Conservation (phyloP, 768 basidiomycete genomes). For the Coprinellus aureogranulatus region DNA sequence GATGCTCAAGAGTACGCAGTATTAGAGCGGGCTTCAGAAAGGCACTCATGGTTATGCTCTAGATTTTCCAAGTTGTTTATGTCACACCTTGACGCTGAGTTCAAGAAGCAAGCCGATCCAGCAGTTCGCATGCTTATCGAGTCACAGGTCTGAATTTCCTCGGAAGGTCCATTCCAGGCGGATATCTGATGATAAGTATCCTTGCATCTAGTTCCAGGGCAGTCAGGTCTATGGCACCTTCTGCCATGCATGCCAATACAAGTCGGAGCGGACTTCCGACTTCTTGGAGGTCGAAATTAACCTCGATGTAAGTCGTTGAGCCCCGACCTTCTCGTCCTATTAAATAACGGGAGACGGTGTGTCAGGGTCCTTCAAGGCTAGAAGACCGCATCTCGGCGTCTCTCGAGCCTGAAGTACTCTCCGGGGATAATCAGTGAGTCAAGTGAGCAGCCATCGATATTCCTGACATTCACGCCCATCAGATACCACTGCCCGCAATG, state of each 20-base stretch:
- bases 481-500: slow-evolving; percentile 85
- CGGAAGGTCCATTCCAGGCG: too few species aligned
- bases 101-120: slow-evolving; percentile 72
- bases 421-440: slow-evolving; percentile 80
- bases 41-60: slow-evolving; percentile 1
- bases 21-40: slow-evolving; percentile 4
- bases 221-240: slow-evolving; percentile 75
- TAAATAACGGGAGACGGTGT: neutral
- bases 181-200: neutral
- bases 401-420: slow-evolving; percentile 67
- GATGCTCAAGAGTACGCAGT: slow-evolving; percentile 88
- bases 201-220: slow-evolving; percentile 73
- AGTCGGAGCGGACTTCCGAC: slow-evolving; percentile 65
- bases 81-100: slow-evolving; percentile 82
- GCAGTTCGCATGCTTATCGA: slow-evolving; percentile 66
- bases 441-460: neutral
- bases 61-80: slow-evolving; percentile 96
- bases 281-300: slow-evolving; percentile 90
- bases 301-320: slow-evolving; percentile 53
- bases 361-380: slow-evolving; percentile 49
- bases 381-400: slow-evolving; percentile 69
- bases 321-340: too few species aligned
- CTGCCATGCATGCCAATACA: slow-evolving; percentile 66
- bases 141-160: slow-evolving; percentile 53
- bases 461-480: neutral